Evolutionary conservation across 306 rosid genomes (phyloP).

Genomic region (Elaeagnus macrophylla): DNA sequence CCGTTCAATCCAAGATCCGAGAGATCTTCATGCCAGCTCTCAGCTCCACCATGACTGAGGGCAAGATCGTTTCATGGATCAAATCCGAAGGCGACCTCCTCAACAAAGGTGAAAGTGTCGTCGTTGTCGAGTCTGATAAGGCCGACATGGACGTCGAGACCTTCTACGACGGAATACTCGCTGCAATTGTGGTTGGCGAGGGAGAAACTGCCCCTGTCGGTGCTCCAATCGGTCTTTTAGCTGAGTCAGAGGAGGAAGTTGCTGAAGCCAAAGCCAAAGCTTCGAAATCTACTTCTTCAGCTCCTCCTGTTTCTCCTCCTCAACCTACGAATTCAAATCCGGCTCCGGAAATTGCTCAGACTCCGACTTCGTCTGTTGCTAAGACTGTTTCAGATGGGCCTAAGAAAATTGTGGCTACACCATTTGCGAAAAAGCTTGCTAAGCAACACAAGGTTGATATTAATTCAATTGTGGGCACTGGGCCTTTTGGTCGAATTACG

Average conservation of each 20-base stretch:
- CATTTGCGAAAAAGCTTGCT: conserved; percentile 76
- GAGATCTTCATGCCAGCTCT: conserved; percentile 99
- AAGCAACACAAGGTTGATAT: conserved; percentile 79
- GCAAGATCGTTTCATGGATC: conserved; percentile 88
- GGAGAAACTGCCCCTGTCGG: conserved; percentile 88
- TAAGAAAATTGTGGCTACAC: conserved; percentile 70
- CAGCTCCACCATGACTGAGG: conserved; percentile 98
- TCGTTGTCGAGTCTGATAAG: conserved; percentile 83
- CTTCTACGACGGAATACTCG: conserved; percentile 81
- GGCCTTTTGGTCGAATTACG: conserved; percentile 68
- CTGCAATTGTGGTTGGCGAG: conserved; percentile 68
- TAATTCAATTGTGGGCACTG: conserved; percentile 54
- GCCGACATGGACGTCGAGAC: conserved; percentile 96
- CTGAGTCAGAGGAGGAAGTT: conserved; percentile 61
- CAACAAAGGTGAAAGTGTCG: conserved; percentile 88
- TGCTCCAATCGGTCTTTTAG: conserved; percentile 69
- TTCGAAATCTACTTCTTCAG: conserved; percentile 15
- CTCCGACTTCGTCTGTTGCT: conserved; percentile 26
- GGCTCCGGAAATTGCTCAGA: conserved; percentile 44
- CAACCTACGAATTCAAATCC: conserved; percentile 29
- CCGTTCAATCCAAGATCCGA: conserved; percentile 62
- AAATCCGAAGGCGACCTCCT: conserved; percentile 85
- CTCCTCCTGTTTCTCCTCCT: conserved; percentile 30
- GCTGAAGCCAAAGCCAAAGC: conserved; percentile 74
- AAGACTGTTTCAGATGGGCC: conserved; percentile 33